phyloP scores from a whole-genome alignment of 2,329 filamentous ascomycete genomes.

The Didymella pinodella region DNA sequence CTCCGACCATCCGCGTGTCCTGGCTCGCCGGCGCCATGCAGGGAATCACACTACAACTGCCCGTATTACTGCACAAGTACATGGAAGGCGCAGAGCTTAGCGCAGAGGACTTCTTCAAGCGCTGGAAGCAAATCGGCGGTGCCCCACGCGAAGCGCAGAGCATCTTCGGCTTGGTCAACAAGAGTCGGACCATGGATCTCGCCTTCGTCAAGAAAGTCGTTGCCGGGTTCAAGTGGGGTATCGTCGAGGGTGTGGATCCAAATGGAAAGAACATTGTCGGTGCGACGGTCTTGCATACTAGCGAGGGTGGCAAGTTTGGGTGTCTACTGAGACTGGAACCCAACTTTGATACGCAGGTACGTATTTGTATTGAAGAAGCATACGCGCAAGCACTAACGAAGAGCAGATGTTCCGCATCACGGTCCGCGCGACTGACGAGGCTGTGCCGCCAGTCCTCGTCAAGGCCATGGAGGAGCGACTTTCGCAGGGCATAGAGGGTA shows the following conservation, averaged over 20 bases:
- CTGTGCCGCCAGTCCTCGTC: slow-evolving; percentile 78
- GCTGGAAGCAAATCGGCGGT: slow-evolving; percentile 98
- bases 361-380: slow-evolving; percentile 41
- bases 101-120: slow-evolving; percentile 96
- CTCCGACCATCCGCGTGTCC: slow-evolving; percentile 90
- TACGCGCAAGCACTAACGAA: slow-evolving; percentile 25
- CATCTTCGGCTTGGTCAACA: slow-evolving; percentile 76
- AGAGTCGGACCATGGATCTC: slow-evolving; percentile 71
- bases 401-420: slow-evolving; percentile 92
- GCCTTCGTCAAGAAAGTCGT: slow-evolving; percentile 76
- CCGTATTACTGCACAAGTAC: slow-evolving; percentile 90
- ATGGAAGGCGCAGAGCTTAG: slow-evolving; percentile 90
- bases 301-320: slow-evolving; percentile 87
- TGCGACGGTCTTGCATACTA: slow-evolving; percentile 83
- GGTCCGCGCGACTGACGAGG: slow-evolving; percentile 91
- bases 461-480: slow-evolving; percentile 89
- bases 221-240: slow-evolving; percentile 87
- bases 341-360: slow-evolving; percentile 89
- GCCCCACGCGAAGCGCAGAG: slow-evolving; percentile 85
- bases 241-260: slow-evolving; percentile 85
- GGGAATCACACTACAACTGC: slow-evolving; percentile 88
- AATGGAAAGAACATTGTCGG: slow-evolving; percentile 95
- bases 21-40: slow-evolving; percentile 95
- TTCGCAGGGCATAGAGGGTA: slow-evolving; percentile 59
- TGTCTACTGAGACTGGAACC: slow-evolving; percentile 93